Evolutionary conservation across 345 rosid species (phyloP).

Genomic region (Bretschneidera sinensis): DNA sequence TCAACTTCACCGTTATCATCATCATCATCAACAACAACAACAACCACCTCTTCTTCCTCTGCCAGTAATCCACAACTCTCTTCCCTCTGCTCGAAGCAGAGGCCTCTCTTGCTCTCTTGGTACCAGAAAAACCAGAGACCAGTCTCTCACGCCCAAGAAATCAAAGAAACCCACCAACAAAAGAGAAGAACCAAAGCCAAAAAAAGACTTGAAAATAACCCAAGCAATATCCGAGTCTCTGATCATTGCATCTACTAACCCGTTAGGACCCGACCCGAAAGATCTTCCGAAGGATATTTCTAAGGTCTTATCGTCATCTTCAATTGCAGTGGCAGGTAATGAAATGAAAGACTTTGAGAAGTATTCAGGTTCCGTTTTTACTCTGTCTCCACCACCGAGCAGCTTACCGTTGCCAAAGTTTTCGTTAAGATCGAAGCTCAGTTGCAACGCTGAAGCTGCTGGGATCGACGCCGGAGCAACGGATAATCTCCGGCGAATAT

Average conservation of each 20-base stretch:
- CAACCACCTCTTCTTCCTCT: conserved; percentile 75
- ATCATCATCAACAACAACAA: not conserved
- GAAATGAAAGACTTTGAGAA: conserved; percentile 16
- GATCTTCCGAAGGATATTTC: conserved; percentile 42
- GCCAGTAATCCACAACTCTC: conserved; percentile 38
- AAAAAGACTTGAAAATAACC: conserved; percentile 1
- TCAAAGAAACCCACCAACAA: conserved; percentile 13
- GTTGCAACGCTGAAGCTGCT: conserved; percentile 52
- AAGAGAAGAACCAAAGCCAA: conserved; percentile 10
- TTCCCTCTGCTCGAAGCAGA: conserved; percentile 31
- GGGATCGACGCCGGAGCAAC: conserved; percentile 53
- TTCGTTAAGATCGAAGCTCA: conserved; percentile 46
- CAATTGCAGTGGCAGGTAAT: conserved; percentile 3
- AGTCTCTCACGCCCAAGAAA: conserved; percentile 37
- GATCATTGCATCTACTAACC: conserved; percentile 11
- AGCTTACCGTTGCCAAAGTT: conserved; percentile 75
- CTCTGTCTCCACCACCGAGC: conserved; percentile 63
- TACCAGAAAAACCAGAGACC: conserved; percentile 23
- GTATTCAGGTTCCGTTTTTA: conserved; percentile 34
- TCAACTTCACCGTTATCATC: conserved; percentile 7
- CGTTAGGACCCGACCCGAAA: conserved; percentile 40
- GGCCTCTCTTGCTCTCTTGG: conserved; percentile 20
- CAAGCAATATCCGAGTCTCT: conserved; percentile 4
- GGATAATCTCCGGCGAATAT: conserved; percentile 55
- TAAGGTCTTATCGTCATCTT: conserved; percentile 6